Evolutionary conservation across 108 stramenopile genomes (phyloP), one percentile per base, ranked within the genome.

Genomic region (Cyclotella cryptica): DNA sequence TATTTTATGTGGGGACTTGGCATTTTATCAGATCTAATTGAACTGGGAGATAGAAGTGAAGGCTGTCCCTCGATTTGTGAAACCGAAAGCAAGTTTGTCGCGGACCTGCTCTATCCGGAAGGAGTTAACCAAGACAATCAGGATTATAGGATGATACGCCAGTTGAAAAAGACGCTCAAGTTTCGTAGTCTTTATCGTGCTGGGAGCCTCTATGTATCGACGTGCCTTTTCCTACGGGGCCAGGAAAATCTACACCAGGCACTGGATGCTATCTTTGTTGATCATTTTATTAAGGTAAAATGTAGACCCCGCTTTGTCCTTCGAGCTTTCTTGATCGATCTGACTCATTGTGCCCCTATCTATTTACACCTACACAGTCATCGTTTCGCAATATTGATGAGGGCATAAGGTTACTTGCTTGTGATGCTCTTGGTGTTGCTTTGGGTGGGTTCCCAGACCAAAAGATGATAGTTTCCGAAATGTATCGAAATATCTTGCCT

Each of bases 1-100:
- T 65, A 72, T 55, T 77, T 84, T n/a, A 78, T 84, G 83, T 70
- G 66, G 49, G 83, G 83, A 15, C 66, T 77, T 69, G 77, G 62
- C 40, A 21, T 74, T 3, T 29, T 74, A 19, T 46, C 68, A 10
- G 59, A 66, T 45, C 47, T 84, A 18, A 72, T 74, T 18, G 62
- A 77, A 52, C 51, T 78, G 27, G 71, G 62, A 59, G 74, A 83
- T 29, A 74, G 53, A 24, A 66, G 72, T 39, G 76, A 77, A 46
- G 64, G 72, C 49, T 55, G 71, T 44, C 67, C 47, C 17, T 47
- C 72, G 2, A 69, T 84, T 0, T 63, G 53, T 26, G n/a, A 28
- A 61, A 61, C 52, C 12, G 83, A 84, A 47, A 64, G 76, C 55
- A 77, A 69, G 41, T 54, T 64, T 52, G 65, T 84, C 29, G 65